These are phyloP conservation scores for Pestalotiopsis sp. DNA, from an alignment of 2,329 filamentous ascomycete species.

Conservation along the genomic window DNA sequence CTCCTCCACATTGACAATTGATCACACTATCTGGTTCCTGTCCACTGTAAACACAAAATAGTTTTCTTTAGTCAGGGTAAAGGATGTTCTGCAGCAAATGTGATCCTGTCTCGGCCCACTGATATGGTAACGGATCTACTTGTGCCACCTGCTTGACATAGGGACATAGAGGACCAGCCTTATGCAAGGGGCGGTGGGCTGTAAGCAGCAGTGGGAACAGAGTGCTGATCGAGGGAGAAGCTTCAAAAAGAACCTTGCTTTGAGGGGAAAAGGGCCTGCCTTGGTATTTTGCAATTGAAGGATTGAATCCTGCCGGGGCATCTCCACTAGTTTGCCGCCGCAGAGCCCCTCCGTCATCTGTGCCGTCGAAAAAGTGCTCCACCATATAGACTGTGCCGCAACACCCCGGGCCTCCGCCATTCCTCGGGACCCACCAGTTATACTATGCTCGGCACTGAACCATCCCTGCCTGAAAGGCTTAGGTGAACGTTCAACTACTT, in stretches of 20 bases:
- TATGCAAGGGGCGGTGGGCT: not conserved
- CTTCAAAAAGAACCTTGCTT: not conserved
- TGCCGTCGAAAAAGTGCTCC: not conserved
- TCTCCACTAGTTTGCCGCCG: not conserved
- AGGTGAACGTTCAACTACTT: not conserved
- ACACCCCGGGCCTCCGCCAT: too few species aligned
- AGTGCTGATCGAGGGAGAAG: not conserved
- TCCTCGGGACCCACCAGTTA: not conserved
- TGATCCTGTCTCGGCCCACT: not conserved
- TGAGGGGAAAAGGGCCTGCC: not conserved
- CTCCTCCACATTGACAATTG: not conserved
- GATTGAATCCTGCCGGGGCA: not conserved
- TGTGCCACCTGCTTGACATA: not conserved
- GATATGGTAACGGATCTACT: not conserved
- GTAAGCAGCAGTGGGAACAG: not conserved
- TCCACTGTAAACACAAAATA: not conserved
- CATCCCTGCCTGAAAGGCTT: not conserved
- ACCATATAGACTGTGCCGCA: not conserved
- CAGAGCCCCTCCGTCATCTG: not conserved
- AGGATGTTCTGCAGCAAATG: not conserved
- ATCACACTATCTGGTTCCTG: not conserved
- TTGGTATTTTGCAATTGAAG: not conserved
- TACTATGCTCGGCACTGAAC: not conserved
- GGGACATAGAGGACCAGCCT: not conserved
- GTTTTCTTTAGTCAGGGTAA: not conserved